Base-by-base conservation (phyloP, 2,329 filamentous ascomycete species). In the Pyricularia pennisetigena region DNA sequence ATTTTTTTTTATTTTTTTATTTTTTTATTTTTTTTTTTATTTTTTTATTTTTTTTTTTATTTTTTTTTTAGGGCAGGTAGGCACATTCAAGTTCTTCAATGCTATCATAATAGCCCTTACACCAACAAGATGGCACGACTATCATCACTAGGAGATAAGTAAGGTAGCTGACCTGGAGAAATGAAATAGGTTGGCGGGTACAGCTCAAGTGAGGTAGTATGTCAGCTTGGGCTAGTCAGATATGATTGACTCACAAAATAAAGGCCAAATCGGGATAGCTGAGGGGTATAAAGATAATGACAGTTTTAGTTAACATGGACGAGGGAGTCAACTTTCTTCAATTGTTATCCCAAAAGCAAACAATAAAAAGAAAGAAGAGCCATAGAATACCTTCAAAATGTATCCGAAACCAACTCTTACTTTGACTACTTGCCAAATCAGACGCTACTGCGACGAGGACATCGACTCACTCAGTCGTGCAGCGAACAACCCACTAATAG, bases 371-470 rank as follows among this genome's bases (percentile, higher is more conserved):
- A 20, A 54, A 41, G 14, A 54, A 54, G 41, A n/a, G 32, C 20
- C 41, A 54, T 9, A 54, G n/a, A n/a, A 41, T 41, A 41, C 32
- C 14, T 41, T 54, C 41, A 61, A 26, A 16, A 61, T 61, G 57
- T 61, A 61, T 26, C 62, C 65, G 30, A 41, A 35, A 32, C 73
- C 70, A n/a, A 75, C 79, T 70, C 62, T 78, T 5, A 71, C 67
- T 32, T 76, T 77, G 12, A 67, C 74, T 29, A 73, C 71, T 41
- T 75, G 72, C 72, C 73, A 79, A 68, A 74, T 85, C 68, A 81
- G 83, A 7, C 79, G 79, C 32, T 80, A 75, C 69, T 70, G 74
- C 29, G 69, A 69, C 5, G 73, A 75, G 1, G 84, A 86, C 70
- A 79, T 79, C 4, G 70, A 73, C 4, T 70, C 74, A 24, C 65